These are phyloP conservation scores for Globisporangium paddicum DNA, from an alignment of 352 stramenopile genomes.

Conservation along the genomic window DNA sequence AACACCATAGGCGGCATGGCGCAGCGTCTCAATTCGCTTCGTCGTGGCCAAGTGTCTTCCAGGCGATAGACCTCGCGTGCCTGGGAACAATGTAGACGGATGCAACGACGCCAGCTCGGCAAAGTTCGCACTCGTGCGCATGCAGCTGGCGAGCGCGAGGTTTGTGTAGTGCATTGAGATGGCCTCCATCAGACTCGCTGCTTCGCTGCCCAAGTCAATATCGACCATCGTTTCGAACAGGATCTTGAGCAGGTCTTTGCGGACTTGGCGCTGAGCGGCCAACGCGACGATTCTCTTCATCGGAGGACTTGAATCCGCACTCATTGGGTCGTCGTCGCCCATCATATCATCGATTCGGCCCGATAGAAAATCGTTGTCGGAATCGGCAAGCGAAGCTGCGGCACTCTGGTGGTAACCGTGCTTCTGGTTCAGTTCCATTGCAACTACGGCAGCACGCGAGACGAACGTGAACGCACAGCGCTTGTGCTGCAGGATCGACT, in stretches of 20 bases:
- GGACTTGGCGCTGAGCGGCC: constrained; percentile 41
- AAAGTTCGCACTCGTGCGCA: constrained; percentile 56
- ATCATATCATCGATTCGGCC: constrained; percentile 11
- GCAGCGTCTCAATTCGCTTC: constrained; percentile 74
- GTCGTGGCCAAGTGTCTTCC: constrained; percentile 73
- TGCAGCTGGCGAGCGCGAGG: constrained; percentile 38
- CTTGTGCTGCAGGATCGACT: constrained; percentile 74
- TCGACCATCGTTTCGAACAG: constrained; percentile 77
- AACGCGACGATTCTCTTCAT: constrained; percentile 44
- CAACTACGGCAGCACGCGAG: constrained; percentile 43
- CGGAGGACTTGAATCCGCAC: constrained; percentile 12
- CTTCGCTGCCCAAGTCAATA: constrained; percentile 60
- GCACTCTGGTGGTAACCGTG: constrained; percentile 1
- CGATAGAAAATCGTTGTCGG: constrained; percentile 1
- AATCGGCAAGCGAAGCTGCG: background rate
- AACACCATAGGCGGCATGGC: constrained; percentile 69
- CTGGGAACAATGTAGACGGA: constrained; percentile 67
- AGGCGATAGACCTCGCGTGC: constrained; percentile 72
- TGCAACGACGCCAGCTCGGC: constrained; percentile 64
- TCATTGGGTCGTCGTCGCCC: constrained; percentile 13
- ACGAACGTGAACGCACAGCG: constrained; percentile 69
- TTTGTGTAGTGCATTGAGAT: constrained; percentile 58
- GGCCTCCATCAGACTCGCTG: constrained; percentile 44
- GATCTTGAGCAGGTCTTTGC: constrained; percentile 48
- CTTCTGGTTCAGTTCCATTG: constrained; percentile 37